These are phyloP conservation scores for Quillaja saponaria DNA, from an alignment of 306 rosid species.

Conservation along the genomic window DNA sequence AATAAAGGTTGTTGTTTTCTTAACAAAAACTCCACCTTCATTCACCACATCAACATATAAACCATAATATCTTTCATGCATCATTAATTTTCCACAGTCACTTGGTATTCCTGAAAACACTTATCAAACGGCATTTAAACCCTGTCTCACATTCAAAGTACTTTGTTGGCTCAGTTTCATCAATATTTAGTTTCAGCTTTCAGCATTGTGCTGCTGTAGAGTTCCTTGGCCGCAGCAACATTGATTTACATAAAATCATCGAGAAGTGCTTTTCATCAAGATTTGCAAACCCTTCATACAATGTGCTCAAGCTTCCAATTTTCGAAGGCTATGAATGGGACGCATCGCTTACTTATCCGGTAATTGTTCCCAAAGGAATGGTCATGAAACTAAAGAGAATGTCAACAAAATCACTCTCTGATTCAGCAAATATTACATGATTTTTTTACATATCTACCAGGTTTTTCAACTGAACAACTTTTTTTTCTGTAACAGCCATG, in stretches of 20 bases:
- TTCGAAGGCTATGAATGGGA: background rate
- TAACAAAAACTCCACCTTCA: slow-evolving; percentile 15
- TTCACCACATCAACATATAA: background rate
- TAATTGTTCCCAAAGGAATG: slow-evolving; percentile 20
- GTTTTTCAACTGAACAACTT: slow-evolving; percentile 14
- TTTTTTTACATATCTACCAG: background rate
- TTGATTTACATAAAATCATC: background rate
- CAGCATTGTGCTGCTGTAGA: background rate
- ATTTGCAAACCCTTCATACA: slow-evolving; percentile 9
- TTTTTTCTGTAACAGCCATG: too few relatives aligned
- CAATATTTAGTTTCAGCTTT: slow-evolving; percentile 19
- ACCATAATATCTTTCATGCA: background rate
- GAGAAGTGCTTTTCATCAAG: background rate
- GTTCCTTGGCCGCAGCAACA: slow-evolving; percentile 22
- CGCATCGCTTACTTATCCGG: background rate
- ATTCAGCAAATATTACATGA: slow-evolving; percentile 28
- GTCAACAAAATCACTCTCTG: slow-evolving; percentile 17
- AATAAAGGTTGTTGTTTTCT: background rate
- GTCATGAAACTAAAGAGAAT: slow-evolving; percentile 24
- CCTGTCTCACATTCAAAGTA: slow-evolving; percentile 2
- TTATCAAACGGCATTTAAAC: too few relatives aligned
- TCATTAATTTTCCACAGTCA: slow-evolving; percentile 12
- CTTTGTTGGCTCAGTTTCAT: slow-evolving; percentile 4
- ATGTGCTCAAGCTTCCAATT: background rate
- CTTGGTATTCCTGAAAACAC: background rate